Base-by-base conservation (phyloP, 2,329 filamentous ascomycete species). In the Metarhizium guizhouense region DNA sequence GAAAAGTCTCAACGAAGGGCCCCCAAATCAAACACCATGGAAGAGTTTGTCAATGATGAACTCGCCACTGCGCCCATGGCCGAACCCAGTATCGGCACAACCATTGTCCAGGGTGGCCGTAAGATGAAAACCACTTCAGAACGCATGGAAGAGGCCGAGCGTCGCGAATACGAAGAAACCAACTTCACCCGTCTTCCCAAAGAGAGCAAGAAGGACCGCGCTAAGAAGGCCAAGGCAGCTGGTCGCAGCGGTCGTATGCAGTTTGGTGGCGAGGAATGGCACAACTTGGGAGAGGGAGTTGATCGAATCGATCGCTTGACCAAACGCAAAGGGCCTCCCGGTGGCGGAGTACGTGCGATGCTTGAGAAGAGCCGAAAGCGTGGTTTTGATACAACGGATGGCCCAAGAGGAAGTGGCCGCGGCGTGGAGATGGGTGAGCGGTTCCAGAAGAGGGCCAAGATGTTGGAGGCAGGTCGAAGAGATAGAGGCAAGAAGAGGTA, bases 211-310 rank as follows among this genome's bases (percentile, higher is more conserved):
- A 96, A 95, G 74, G 91, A 96, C 5, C 75, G 77, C 57, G 80
- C 83, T 51, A 86, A 88, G 75, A 84, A 81, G 68, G 72, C 70
- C 47, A 78, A 81, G 67, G 74, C 75, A 34, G 75, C 75, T 45
- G 75, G 75, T 10, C 69, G 74, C 61, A 73, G 70, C 60, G 68
- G 74, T 64, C 72, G 85, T 78, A 71, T 96, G 88, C 73, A 75
- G 63, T 84, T 83, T 73, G 93, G 93, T 59, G 94, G 94, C 53
- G 94, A 97, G 72, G 94, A 97, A 68, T 97, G 91, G 90, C 83
- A 86, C 60, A 85, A 87, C 30, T 75, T 99, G 48, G 90, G 89
- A 56, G 86, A 92, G 68, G 90, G 91, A 7, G 82, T 92, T 53
- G 90, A 96, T 72, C 81, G 93, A 48, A 96, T 96, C 70, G 87